Base-by-base conservation (phyloP, 805 yeast genomes). In the Metschnikowia bowlesiae region DNA sequence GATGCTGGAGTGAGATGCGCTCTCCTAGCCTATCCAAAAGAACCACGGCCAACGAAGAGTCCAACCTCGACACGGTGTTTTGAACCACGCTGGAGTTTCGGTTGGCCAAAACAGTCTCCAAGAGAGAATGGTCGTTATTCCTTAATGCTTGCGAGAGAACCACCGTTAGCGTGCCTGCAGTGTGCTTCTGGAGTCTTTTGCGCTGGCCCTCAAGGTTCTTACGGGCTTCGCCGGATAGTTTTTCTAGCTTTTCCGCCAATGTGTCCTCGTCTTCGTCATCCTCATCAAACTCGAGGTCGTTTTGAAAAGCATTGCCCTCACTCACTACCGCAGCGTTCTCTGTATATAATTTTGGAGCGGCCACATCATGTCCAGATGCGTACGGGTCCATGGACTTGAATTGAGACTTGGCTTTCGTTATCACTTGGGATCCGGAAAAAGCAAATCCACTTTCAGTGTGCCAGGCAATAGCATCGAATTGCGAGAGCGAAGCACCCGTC, bases 61-160 rank as follows among this genome's bases (percentile, higher is more conserved):
- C 80, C 46, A 81, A 66, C 55, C 74, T 73, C 14, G 74, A 54
- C 42, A 81, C 73, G 6, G 85, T 81, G 48, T 73, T 72, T 56
- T 75, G 76, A 41, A 80, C 77, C 8, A 79, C 69, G 6, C 61
- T 64, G 44, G 79, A 79, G 56, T 81, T 84, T 44, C 74, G 71
- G 57, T 79, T 79, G 51, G 68, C 68, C 55, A 94, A 75, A 10
- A 96, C 96, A 2, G 89, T 82, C 66, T 94, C 98, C 54, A 94
- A 75, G 50, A 94, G 73, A 8, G 94, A 73, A 60, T 84, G 90
- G 65, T 94, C 99, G 61, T 87, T 88, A 18, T 95, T 84, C 60
- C 82, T 84, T 54, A 94, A 75, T 0, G 99, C 92, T 70, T 94
- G 99, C 11, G 91, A 75, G 41, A 94, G 74, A n/a, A 94, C 81